These are phyloP conservation scores for Pseudozyma pruni DNA, from an alignment of 1,284 basidiomycete species.

Conservation along the genomic window DNA sequence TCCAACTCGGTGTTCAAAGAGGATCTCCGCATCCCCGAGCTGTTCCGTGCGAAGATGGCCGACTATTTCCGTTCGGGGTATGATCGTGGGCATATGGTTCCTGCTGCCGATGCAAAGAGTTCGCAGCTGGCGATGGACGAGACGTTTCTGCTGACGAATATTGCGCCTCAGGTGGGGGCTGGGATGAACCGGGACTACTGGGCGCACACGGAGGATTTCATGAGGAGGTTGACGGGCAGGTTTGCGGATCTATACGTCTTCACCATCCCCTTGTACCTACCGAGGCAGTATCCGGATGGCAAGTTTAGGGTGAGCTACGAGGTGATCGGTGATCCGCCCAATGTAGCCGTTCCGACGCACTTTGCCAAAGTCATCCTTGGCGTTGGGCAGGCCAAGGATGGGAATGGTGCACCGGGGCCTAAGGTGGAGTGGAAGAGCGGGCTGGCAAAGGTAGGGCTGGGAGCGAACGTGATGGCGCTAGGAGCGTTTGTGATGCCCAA, in stretches of 20 bases:
- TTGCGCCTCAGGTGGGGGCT: conserved; percentile 96
- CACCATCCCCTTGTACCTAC: conserved; percentile 96
- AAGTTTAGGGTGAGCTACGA: conserved; percentile 89
- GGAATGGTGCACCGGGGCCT: conserved; percentile 10
- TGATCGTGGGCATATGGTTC: conserved; percentile 91
- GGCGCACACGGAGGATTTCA: conserved; percentile 82
- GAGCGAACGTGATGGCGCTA: conserved; percentile 30
- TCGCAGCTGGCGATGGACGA: conserved; percentile 94
- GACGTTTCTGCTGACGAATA: conserved; percentile 94
- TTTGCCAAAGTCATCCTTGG: conserved; percentile 96
- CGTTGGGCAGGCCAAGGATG: conserved; percentile 23
- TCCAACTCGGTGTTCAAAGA: conserved; percentile 80
- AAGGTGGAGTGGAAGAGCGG: conserved; percentile 26
- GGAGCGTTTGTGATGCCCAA: conserved; percentile 67
- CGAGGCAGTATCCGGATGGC: conserved; percentile 82
- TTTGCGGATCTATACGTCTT: conserved; percentile 97
- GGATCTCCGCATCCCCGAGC: conserved; percentile 79
- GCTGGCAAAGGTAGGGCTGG: conserved; percentile 29
- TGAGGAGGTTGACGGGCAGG: conserved; percentile 81
- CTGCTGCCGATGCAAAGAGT: conserved; percentile 96
- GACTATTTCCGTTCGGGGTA: conserved; percentile 89
- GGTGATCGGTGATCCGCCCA: conserved; percentile 91
- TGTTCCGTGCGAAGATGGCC: conserved; percentile 84
- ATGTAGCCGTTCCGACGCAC: conserved; percentile 92
- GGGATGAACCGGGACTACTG: conserved; percentile 97